Evolutionary conservation across 2,329 filamentous ascomycete species (phyloP), one percentile per base, ranked within the genome.

Genomic region (Colletotrichum tropicicola): DNA sequence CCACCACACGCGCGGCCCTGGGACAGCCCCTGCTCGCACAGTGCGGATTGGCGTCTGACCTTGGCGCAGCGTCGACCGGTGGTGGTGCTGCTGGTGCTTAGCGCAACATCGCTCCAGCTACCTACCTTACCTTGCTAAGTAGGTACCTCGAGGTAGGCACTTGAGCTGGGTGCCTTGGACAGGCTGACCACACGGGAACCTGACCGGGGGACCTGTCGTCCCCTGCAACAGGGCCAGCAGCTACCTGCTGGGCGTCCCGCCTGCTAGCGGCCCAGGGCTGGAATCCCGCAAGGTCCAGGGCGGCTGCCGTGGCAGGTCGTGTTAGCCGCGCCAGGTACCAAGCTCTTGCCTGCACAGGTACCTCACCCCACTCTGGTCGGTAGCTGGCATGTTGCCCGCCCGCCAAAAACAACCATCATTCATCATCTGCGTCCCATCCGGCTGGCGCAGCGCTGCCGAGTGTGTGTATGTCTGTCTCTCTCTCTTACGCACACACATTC

Each of bases 1-100:
- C 61, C 61, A 65, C 57, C 57, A 65, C 61, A 65, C 61, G 57
- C 61, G 61, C 61, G 61, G 61, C 61, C 61, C 51, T 60, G 56
- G 61, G 61, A 35, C 48, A 2, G 48, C 41, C 61, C 61, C 61
- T 64, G 57, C 57, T 61, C 48, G n/a, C 57, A 65, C 57, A 49
- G 57, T 61, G 57, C 48, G 56, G 48, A 13, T 21, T 39, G 43
- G 43, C 30, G 43, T 43, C 25, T 43, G 47, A n/a, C 47, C 55
- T 39, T 53, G 55, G 55, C 55, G 39, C 45, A 35, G 32, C 32
- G 13, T 12, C 32, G 32, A 35, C 12, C 32, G 13, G 32, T 13
- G 32, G 12, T 35, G 30, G 9, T n/a, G 6, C 32, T 35, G 32
- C 32, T 35, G 32, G 32, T n/a, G 32, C 32, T 35, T 12, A 15